Evolutionary conservation across 805 yeast genomes (phyloP).

Genomic region (Pichia membranifaciens): DNA sequence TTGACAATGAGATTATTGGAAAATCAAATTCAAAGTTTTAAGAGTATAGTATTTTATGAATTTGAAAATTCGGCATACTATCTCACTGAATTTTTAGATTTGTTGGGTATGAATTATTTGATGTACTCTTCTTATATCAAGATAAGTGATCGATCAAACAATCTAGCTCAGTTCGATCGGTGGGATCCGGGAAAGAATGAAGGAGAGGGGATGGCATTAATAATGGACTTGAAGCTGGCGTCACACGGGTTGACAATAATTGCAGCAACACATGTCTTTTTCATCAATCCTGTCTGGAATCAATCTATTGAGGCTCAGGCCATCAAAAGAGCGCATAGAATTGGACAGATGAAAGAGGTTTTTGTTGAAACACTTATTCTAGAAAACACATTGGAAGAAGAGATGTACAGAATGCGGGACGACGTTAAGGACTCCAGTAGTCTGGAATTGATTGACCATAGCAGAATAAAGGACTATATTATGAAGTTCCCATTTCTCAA

Average conservation of each 20-base stretch:
- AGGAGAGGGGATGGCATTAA: constrained; percentile 45
- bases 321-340: constrained; percentile 70
- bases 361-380: constrained; percentile 63
- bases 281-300: constrained; percentile 69
- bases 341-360: constrained; percentile 62
- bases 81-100: constrained; percentile 56
- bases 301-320: constrained; percentile 69
- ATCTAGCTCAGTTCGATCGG: constrained; percentile 44
- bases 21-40: constrained; percentile 40
- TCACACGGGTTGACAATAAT: constrained; percentile 66
- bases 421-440: constrained; percentile 19
- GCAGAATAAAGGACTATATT: constrained; percentile 52
- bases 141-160: constrained; percentile 44
- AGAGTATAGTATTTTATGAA: constrained; percentile 62
- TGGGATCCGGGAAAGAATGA: constrained; percentile 32
- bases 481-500: constrained; percentile 44
- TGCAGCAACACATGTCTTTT: constrained; percentile 63
- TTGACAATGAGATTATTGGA: constrained; percentile 48
- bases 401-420: constrained; percentile 43
- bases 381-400: constrained; percentile 61
- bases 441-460: constrained; percentile 49
- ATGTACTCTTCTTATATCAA: constrained; percentile 60
- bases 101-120: constrained; percentile 54
- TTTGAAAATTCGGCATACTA: constrained; percentile 68
- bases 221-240: constrained; percentile 65